These are phyloP conservation scores for Rhodotorula kratochvilovae DNA, from an alignment of 768 basidiomycete genomes.

Conservation along the genomic window DNA sequence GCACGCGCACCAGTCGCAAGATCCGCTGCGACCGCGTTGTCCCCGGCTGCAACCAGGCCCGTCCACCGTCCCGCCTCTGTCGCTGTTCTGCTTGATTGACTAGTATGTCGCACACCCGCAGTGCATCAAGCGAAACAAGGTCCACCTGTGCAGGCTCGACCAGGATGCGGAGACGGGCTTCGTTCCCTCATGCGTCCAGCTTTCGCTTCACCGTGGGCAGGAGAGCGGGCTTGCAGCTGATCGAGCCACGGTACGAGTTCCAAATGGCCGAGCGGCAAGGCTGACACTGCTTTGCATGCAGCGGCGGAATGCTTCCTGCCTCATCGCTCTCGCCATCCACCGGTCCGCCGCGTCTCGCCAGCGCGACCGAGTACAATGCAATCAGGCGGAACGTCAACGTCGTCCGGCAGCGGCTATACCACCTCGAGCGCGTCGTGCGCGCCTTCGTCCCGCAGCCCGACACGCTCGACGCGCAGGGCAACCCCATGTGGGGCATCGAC, in stretches of 20 bases:
- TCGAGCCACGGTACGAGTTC: too few species aligned
- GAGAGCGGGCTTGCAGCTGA: too few species aligned
- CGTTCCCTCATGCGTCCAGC: not conserved
- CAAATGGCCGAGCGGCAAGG: too few species aligned
- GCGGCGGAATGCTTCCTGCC: not conserved
- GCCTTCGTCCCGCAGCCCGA: constrained; percentile 20
- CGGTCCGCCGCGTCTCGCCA: constrained; percentile 8
- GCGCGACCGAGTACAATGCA: constrained; percentile 20
- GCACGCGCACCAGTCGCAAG: constrained; percentile 12
- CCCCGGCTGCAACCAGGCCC: constrained; percentile 23
- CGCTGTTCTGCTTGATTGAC: too few species aligned
- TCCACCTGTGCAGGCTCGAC: constrained; percentile 21
- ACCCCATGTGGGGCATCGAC: constrained; percentile 14
- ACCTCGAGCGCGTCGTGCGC: constrained; percentile 27
- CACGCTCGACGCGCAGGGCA: constrained; percentile 9
- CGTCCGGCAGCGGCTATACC: constrained; percentile 25
- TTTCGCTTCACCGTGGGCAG: too few species aligned
- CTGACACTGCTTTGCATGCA: too few species aligned
- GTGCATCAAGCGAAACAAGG: constrained; percentile 33
- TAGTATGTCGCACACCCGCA: too few species aligned
- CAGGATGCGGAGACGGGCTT: constrained; percentile 24
- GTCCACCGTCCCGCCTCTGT: not conserved
- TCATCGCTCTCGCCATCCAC: not conserved
- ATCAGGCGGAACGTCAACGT: constrained; percentile 17
- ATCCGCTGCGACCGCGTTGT: constrained; percentile 36